Base-by-base conservation (phyloP, 139 green algal genomes). In the Desmodesmus armatus region DNA sequence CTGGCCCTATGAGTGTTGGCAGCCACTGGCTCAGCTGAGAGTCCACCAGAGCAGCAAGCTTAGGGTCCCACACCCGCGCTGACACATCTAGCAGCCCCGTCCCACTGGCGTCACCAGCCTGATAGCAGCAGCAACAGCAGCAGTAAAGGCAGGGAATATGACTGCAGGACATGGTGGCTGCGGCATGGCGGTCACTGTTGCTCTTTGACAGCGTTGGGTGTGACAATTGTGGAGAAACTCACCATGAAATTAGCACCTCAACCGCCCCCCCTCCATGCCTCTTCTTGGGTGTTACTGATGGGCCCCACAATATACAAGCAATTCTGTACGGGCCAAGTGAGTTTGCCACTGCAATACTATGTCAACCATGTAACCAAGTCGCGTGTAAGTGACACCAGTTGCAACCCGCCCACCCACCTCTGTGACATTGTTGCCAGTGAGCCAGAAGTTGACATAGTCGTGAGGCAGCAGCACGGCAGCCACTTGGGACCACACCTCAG, bases 371-470 rank as follows among this genome's bases (percentile, higher is more conserved):
- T n/a, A n/a, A n/a, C n/a, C n/a, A n/a, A n/a, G n/a, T n/a, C n/a
- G n/a, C n/a, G n/a, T n/a, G n/a, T n/a, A n/a, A n/a, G n/a, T n/a
- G n/a, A n/a, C n/a, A n/a, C n/a, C n/a, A n/a, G n/a, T n/a, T n/a
- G n/a, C n/a, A n/a, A n/a, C n/a, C n/a, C n/a, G n/a, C n/a, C n/a
- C 17, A 5, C 66, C 15, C 29, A 89, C 85, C 87, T 90, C 78
- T 35, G 85, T 83, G 2, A 80, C 69, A 25, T 85, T 69, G 0
- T 51, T 27, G 0, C 87, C 91, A 5, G 90, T 93, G 2, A 91
- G 71, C 62, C 90, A 94, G 67, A 85, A 93, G 89, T 98, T 98
- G 76, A 98, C 86, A 79, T 95, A 98, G 84, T 97, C 92, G 73
- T 97, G 92, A 0, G 96, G 96, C 86, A 98, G 88, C 70, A 98